Conservation (phyloP, 106 monocot species). For the Iris macrosiphon region DNA sequence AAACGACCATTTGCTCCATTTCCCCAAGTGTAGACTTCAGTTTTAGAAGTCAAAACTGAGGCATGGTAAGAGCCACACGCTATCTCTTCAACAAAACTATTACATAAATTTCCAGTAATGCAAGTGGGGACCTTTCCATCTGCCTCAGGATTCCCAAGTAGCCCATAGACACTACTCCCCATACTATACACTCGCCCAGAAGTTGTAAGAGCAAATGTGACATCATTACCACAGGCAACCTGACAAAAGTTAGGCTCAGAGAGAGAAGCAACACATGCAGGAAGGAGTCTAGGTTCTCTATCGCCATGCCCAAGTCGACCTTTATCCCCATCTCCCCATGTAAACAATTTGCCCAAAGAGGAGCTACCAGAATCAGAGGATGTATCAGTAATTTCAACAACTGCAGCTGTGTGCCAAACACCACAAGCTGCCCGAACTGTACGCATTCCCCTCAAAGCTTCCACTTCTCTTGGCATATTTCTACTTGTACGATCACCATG, state of each 20-base stretch:
- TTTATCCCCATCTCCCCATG: slow-evolving; percentile 60
- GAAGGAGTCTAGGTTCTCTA: slow-evolving; percentile 21
- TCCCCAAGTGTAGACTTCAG: slow-evolving; percentile 49
- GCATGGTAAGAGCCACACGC: slow-evolving; percentile 41
- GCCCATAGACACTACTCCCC: slow-evolving; percentile 39
- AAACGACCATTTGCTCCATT: slow-evolving; percentile 39
- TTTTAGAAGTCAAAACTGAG: slow-evolving; percentile 41
- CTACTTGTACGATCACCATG: slow-evolving; percentile 35
- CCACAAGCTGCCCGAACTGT: slow-evolving; percentile 35
- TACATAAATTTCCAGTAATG: slow-evolving; percentile 20
- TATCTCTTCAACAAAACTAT: slow-evolving; percentile 28
- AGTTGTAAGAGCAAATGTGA: slow-evolving; percentile 32
- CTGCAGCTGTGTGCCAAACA: slow-evolving; percentile 51
- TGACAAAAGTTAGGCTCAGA: slow-evolving; percentile 30
- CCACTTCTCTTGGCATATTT: slow-evolving; percentile 35
- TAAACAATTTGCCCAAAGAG: slow-evolving; percentile 25
- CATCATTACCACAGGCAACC: slow-evolving; percentile 41
- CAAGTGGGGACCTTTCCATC: slow-evolving; percentile 34
- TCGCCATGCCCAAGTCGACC: slow-evolving; percentile 43
- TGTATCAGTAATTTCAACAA: slow-evolving; percentile 26
- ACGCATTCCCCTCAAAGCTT: slow-evolving; percentile 38
- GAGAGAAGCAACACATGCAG: slow-evolving; percentile 33
- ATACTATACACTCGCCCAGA: slow-evolving; percentile 37
- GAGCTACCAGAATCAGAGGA: slow-evolving; percentile 15
- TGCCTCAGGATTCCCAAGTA: slow-evolving; percentile 30